Evolutionary conservation across 2,329 filamentous ascomycete species (phyloP), one percentile per base, ranked within the genome.

Genomic region (Fusarium phyllophilum): DNA sequence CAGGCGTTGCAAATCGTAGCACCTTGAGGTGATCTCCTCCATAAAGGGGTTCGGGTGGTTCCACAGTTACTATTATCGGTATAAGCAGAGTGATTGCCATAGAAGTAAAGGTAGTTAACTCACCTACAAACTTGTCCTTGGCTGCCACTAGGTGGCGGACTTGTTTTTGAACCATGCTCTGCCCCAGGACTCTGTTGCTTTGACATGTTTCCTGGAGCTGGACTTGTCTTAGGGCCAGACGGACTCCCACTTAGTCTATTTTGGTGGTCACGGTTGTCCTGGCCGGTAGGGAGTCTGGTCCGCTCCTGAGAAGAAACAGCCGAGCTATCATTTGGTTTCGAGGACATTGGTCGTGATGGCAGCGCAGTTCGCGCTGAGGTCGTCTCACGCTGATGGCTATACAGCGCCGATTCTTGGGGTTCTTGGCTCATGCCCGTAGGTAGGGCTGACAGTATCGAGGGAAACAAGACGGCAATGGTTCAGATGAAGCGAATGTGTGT

Each of bases 1-100:
- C 96, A 99, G 11, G 96, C 96, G 83, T 99, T 99, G 85, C 96
- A 99, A 68, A 99, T 98, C 34, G 95, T 98, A 62, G 94, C 93
- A 36, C 96, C 96, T 78, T 95, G 92, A 0, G 96, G 96, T 22
- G 96, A 97, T 79, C 96, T 90, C 80, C 96, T 91, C 96, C 96
- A 99, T 42, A 99, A 85, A 31, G 96, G 96, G 52, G 96, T 99
- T 81, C 93, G 92, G 59, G 95, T 98, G 22, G 96, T 98, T 66
- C 92, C 93, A 81, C 96, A 99, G 83, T 99, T 99, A 81, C 96
- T 99, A 58, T 55, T 26, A 46, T 51, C 15, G 45, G 39, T 17
- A 55, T 60, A 36, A 76, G 66, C 31, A 56, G 49, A 34, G 22
- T 63, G 18, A 36, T 38, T 41, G 45, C n/a, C 18, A 60, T 36